Conservation (phyloP, 2,329 filamentous ascomycete species). For the Botryotinia calthae region DNA sequence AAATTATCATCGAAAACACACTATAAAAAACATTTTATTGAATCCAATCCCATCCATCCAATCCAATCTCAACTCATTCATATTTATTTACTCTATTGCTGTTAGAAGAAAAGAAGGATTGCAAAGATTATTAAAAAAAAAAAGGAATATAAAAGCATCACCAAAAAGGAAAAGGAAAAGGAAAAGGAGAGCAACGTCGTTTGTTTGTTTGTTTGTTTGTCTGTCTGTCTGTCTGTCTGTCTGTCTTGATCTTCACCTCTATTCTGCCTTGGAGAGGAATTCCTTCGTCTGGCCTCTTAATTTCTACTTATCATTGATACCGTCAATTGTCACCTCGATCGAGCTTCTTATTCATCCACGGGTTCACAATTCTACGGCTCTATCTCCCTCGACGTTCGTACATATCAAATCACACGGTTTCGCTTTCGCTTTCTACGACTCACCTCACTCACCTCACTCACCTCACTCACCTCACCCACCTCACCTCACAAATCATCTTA, state of each 20-base stretch:
- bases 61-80: not conserved
- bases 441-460: not conserved
- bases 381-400: not conserved
- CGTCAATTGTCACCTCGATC: not conserved
- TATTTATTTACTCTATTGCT: not conserved
- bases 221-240: not conserved
- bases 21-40: not conserved
- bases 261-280: not conserved
- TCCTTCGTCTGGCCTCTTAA: not conserved
- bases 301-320: not conserved
- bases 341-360: not conserved
- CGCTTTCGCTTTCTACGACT: not conserved
- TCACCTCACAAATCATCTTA: not conserved
- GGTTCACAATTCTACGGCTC: not conserved
- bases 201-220: not conserved
- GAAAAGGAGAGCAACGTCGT: not conserved
- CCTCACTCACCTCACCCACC: not conserved
- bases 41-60: too few species aligned
- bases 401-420: not conserved
- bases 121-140: not conserved
- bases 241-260: too few species aligned
- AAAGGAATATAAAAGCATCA: not conserved
- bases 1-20: conserved; percentile 18
- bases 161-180: not conserved
- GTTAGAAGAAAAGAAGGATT: not conserved